phyloP scores from a whole-genome alignment of 2,329 filamentous ascomycete species.

The Lasiodiplodia citricola region DNA sequence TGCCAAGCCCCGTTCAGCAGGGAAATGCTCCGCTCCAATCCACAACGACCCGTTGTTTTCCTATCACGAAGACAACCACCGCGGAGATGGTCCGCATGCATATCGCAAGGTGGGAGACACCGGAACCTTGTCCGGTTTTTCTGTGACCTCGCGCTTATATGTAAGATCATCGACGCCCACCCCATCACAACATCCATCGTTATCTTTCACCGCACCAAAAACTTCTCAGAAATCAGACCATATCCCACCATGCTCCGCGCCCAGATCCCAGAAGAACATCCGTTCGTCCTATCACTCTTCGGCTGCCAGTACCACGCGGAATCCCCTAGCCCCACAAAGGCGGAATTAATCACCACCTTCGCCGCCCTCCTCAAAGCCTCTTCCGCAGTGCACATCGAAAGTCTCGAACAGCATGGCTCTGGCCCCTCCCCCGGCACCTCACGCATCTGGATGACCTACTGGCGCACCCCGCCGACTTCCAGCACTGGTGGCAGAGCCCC shows the following conservation, averaged over 20 bases:
- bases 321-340: neutral
- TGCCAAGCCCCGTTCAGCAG: too few species aligned
- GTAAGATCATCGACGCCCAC: too few species aligned
- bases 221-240: neutral
- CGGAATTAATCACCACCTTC: neutral
- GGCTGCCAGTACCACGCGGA: neutral
- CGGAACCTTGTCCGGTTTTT: too few species aligned
- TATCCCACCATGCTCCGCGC: neutral
- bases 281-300: slow-evolving; percentile 1
- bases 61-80: too few species aligned
- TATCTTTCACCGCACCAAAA: neutral
- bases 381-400: neutral
- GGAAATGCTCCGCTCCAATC: too few species aligned
- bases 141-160: too few species aligned
- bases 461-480: neutral
- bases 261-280: neutral
- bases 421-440: neutral
- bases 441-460: slow-evolving; percentile 6
- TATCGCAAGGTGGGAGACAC: too few species aligned
- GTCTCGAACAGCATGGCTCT: neutral
- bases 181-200: too few species aligned
- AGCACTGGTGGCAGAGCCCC: neutral
- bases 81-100: too few species aligned
- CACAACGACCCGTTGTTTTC: too few species aligned
- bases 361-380: neutral